Conservation (phyloP, 2,329 filamentous ascomycete species). For the Pseudogymnoascus sp. region DNA sequence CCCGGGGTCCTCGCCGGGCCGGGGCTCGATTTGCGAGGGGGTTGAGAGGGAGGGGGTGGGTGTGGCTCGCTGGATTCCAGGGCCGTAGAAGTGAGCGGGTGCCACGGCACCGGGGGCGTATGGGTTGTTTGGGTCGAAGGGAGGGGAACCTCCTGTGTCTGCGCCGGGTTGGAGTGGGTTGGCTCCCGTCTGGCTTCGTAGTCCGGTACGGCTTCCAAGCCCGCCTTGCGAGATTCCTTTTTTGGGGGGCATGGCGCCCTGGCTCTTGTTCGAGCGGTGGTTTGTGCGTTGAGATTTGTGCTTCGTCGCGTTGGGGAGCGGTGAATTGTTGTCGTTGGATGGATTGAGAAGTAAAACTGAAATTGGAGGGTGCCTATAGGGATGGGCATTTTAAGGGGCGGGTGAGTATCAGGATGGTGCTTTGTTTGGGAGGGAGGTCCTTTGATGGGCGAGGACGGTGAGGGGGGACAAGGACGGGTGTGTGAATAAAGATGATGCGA, state of each 20-base stretch:
- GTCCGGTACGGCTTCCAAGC: not conserved
- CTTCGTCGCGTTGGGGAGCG: not conserved
- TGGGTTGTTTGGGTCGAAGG: not conserved
- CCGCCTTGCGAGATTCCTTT: not conserved
- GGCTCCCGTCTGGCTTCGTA: not conserved
- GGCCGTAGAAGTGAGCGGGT: not conserved
- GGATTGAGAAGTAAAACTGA: not conserved
- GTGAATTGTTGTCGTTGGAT: not conserved
- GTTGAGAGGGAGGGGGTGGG: too few species aligned
- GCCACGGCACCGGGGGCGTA: not conserved
- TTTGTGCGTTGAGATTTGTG: not conserved
- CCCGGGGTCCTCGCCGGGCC: not conserved
- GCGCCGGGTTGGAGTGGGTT: not conserved
- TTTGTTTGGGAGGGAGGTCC: not conserved
- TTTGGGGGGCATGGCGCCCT: not conserved
- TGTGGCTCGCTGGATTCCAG: not conserved
- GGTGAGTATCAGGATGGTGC: not conserved
- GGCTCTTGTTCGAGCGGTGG: not conserved
- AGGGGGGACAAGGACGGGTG: not conserved
- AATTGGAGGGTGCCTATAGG: not conserved
- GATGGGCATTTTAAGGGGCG: not conserved
- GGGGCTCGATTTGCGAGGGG: not conserved
- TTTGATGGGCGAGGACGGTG: constrained; percentile 1
- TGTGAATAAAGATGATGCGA: not conserved
- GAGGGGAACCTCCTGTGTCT: not conserved